phyloP scores from a whole-genome alignment of 345 rosid genomes.

The Lepidium aucheri region DNA sequence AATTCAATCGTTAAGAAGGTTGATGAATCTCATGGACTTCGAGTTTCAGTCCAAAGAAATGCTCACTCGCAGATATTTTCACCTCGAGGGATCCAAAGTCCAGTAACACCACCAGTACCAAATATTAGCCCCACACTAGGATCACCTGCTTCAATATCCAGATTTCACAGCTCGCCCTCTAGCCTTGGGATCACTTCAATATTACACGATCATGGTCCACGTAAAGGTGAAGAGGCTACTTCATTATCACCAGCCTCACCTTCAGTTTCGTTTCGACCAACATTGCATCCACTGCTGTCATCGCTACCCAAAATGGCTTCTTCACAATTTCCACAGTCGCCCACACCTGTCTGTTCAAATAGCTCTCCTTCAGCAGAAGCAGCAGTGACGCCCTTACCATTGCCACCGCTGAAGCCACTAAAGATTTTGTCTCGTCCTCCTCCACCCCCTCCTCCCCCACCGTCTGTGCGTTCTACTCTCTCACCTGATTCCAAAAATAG shows the following conservation, averaged over 20 bases:
- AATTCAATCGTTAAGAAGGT: conserved; percentile 30
- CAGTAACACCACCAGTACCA: conserved; percentile 37
- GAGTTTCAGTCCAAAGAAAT: conserved; percentile 40
- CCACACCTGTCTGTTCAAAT: conserved; percentile 7
- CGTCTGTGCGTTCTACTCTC: conserved; percentile 7
- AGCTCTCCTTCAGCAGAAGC: conserved; percentile 5
- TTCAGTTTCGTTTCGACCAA: conserved; percentile 7
- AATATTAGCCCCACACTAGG: conserved; percentile 35
- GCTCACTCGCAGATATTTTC: conserved; percentile 53
- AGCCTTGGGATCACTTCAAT: conserved; percentile 68
- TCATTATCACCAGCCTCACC: conserved; percentile 23
- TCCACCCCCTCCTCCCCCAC: conserved; percentile 10
- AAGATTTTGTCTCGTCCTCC: conserved; percentile 19
- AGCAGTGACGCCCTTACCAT: conserved; percentile 6
- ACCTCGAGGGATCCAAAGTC: conserved; percentile 36
- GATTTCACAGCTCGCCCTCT: conserved; percentile 48
- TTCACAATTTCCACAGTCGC: not conserved
- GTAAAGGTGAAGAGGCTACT: conserved; percentile 35
- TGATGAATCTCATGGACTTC: conserved; percentile 41
- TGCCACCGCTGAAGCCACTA: conserved; percentile 11
- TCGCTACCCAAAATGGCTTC: conserved; percentile 8
- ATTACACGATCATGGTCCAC: conserved; percentile 55
- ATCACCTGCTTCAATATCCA: conserved; percentile 38
- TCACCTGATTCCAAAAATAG: conserved; percentile 1
- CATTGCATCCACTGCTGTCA: conserved; percentile 19